These are phyloP conservation scores for Nadsonia fulvescens DNA, from an alignment of 805 yeast genomes.

Conservation along the genomic window DNA sequence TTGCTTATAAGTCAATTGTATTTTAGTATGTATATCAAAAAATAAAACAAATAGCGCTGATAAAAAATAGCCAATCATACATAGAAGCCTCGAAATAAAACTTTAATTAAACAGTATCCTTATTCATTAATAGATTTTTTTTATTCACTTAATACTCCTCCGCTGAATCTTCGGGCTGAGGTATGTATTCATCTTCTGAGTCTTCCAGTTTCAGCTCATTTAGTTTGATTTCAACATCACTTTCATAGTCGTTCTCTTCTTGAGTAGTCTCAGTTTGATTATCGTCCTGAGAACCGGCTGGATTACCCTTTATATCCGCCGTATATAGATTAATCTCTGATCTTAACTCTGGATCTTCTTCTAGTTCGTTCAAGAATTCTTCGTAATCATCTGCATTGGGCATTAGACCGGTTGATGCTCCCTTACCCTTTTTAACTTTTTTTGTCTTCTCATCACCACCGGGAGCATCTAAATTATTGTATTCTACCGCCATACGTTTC, in stretches of 20 bases:
- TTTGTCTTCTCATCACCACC: slow-evolving; percentile 42
- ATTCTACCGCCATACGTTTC: slow-evolving; percentile 95
- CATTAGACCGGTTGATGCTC: too few species aligned
- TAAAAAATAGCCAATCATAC: too few species aligned
- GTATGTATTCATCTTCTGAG: slow-evolving; percentile 53
- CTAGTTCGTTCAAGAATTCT: slow-evolving; percentile 77
- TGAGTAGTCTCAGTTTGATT: slow-evolving; percentile 8
- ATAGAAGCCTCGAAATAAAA: too few species aligned
- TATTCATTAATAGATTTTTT: neutral
- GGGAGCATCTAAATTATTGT: slow-evolving; percentile 32
- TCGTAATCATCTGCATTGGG: slow-evolving; percentile 83
- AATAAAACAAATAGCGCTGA: too few species aligned
- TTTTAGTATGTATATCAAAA: neutral
- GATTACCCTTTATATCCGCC: slow-evolving; percentile 22
- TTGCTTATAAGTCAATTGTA: too few species aligned
- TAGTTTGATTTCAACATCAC: slow-evolving; percentile 21
- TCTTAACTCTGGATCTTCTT: slow-evolving; percentile 75
- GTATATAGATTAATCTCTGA: slow-evolving; percentile 66
- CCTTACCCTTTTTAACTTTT: slow-evolving; percentile 68
- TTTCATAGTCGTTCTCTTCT: slow-evolving; percentile 22
- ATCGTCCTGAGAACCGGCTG: slow-evolving; percentile 22
- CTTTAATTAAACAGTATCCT: too few species aligned
- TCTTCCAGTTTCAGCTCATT: slow-evolving; percentile 68
- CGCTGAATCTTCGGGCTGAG: slow-evolving; percentile 4
- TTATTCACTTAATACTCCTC: slow-evolving; percentile 4